Evolutionary conservation across 139 green algal species (phyloP).

Genomic region (Volvox africanus): DNA sequence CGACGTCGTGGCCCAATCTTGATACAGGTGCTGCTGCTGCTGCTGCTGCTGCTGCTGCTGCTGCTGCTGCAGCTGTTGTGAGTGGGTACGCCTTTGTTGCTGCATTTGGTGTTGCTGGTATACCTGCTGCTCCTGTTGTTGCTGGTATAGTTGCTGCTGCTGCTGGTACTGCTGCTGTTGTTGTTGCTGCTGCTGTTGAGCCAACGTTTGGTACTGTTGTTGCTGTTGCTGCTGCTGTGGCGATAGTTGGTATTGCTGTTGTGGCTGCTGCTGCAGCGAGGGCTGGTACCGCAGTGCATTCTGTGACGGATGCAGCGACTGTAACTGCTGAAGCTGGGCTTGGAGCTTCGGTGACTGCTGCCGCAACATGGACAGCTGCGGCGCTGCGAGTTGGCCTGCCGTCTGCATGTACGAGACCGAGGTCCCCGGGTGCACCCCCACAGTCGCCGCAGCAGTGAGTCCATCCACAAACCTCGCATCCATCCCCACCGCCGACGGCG

Average conservation of each 20-base stretch:
- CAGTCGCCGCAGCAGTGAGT: neutral
- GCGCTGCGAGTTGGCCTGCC: too few relatives aligned
- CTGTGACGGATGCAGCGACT: too few relatives aligned
- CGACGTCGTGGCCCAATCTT: neutral
- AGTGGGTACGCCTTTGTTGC: neutral
- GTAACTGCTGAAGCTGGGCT: too few relatives aligned
- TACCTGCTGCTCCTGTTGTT: neutral
- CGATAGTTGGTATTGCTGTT: neutral
- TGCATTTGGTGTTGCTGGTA: neutral
- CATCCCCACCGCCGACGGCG: neutral
- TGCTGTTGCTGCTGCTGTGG: neutral
- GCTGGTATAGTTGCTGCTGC: too few relatives aligned
- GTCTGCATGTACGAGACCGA: too few relatives aligned
- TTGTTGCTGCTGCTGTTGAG: neutral
- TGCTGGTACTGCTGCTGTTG: neutral
- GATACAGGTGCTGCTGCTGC: conserved; percentile 4
- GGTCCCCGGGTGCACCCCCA: too few relatives aligned
- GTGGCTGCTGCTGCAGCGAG: too few relatives aligned
- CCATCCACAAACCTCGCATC: neutral
- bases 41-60: neutral
- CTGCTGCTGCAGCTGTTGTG: neutral
- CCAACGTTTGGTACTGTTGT: neutral
- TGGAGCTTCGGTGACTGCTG: too few relatives aligned
- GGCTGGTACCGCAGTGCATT: too few relatives aligned
- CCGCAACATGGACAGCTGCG: too few relatives aligned